Base-by-base conservation (phyloP, 2,329 filamentous ascomycete genomes). In the Diaporthe eres region DNA sequence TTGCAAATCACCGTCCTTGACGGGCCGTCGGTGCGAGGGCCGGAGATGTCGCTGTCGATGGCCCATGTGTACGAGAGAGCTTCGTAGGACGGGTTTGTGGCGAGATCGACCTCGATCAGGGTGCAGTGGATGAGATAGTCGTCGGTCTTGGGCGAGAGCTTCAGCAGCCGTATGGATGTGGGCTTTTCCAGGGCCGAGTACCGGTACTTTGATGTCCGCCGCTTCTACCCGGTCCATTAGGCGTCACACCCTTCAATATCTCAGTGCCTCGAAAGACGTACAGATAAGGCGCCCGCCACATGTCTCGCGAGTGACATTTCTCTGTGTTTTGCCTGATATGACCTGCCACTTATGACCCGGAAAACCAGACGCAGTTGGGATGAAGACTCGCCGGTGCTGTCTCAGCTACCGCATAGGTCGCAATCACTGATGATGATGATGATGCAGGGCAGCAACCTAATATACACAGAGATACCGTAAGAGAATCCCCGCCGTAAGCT, bases 11-110 rank as follows among this genome's bases (percentile, higher is more conserved):
- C 13, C 9, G 39, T 44, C 39, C 37, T 63, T 3, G 15, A 17
- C 19, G 39, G n/a, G 25, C 39, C n/a, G 8, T 15, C n/a, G 6
- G n/a, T 63, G 60, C n/a, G n/a, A 44, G 60, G 60, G 1, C 39
- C 60, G 19, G 60, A 63, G 60, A 63, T 44, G 19, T 63, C 60
- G 60, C 60, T 63, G 22, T 63, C 60, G 15, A 63, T 44, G n/a
- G 37, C 60, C 60, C 60, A 63, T 2, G 60, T 63, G 39, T 63
- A 63, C 8, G 60, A 63, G n/a, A 63, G 60, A 28, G 60, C 60
- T 19, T 63, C 60, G 39, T 28, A 63, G 13, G n/a, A 28, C 25
- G 60, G 60, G 15, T 28, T 28, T 2, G 13, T 44, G 7, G 15
- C 10, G 37, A 63, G 39, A 39, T 63, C 39, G 13, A 44, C 60